phyloP scores from a whole-genome alignment of 2,329 filamentous ascomycete species.

The Karstenula rhodostoma region DNA sequence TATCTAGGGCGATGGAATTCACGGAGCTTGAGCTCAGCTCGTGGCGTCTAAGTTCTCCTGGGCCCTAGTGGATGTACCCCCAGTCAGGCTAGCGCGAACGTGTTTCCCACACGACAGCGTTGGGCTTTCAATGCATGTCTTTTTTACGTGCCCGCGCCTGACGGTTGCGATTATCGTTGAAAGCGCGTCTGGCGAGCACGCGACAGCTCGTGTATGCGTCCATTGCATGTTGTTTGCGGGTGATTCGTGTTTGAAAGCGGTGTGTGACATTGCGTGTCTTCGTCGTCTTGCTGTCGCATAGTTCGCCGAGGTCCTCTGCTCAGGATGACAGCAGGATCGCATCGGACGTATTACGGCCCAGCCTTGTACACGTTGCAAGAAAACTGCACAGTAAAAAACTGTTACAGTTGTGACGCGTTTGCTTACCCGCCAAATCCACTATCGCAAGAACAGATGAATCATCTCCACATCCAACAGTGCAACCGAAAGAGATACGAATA shows the following conservation, averaged over 20 bases:
- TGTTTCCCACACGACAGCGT: constrained; percentile 9
- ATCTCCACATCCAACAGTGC: background rate
- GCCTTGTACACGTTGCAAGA: background rate
- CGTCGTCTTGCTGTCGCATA: constrained; percentile 11
- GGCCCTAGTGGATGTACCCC: background rate
- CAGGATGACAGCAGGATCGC: constrained; percentile 5
- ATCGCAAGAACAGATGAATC: background rate
- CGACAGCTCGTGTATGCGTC: background rate
- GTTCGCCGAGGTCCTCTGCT: constrained; percentile 9
- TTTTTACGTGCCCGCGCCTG: background rate
- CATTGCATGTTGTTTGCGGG: background rate
- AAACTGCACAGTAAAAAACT: background rate
- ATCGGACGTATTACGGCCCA: background rate
- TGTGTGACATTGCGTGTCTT: background rate
- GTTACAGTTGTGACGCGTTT: background rate
- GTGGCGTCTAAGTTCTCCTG: constrained; percentile 4
- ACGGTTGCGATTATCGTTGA: no score
- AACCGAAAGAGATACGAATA: background rate
- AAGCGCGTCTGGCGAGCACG: background rate
- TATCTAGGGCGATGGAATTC: background rate
- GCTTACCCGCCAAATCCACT: background rate
- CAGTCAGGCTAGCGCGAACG: constrained; percentile 1
- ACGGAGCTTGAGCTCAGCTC: constrained; percentile 4
- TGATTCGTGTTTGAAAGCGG: background rate
- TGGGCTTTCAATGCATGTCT: constrained; percentile 2